Conservation (phyloP, 225 moss, liverwort and hornwort species). For the Pleurozium schreberi region DNA sequence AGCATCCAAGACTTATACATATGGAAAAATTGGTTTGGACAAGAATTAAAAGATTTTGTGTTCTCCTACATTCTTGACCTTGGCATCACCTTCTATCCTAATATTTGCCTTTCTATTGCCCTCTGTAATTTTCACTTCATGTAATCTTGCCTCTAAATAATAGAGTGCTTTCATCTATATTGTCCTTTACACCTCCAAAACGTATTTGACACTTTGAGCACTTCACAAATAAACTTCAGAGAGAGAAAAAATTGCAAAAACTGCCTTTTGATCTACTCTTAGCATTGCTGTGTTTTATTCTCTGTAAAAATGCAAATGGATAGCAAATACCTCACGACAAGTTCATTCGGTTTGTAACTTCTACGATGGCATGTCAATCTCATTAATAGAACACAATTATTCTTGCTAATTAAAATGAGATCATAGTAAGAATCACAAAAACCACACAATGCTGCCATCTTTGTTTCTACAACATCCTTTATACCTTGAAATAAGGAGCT, state of each 20-base stretch:
- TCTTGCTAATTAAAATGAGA: not conserved
- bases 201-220: not conserved
- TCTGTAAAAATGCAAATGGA: not conserved
- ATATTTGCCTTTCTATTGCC: not conserved
- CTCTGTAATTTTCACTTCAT: not conserved
- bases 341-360: not conserved
- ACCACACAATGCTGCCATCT: not conserved
- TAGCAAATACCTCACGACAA: not conserved
- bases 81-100: not conserved
- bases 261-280: not conserved
- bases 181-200: not conserved
- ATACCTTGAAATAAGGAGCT: not conserved
- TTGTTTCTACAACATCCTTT: not conserved
- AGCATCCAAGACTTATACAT: not conserved
- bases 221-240: not conserved
- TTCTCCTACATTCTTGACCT: not conserved
- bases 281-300: not conserved
- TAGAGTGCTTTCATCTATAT: not conserved
- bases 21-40: not conserved
- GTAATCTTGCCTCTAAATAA: not conserved
- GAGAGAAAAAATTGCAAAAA: not conserved
- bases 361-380: not conserved
- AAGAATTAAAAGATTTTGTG: not conserved
- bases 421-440: not conserved
- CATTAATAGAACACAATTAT: not conserved